Conservation (phyloP, 2,329 filamentous ascomycete genomes). For the Diaporthe batatas region DNA sequence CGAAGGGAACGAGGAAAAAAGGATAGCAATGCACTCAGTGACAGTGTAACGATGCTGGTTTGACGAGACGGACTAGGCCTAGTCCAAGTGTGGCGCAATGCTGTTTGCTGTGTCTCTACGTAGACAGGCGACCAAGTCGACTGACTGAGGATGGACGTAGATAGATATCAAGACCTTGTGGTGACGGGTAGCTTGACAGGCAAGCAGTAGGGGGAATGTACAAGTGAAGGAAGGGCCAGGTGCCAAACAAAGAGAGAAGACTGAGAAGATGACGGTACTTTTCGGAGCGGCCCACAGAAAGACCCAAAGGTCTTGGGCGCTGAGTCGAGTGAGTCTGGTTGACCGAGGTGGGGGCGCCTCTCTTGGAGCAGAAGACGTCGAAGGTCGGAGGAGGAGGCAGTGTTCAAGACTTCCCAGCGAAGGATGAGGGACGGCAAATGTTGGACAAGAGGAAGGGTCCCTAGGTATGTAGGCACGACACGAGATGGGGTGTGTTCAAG, state of each 20-base stretch:
- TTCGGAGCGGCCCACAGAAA: neutral
- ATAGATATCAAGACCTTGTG: neutral
- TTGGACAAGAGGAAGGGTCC: neutral
- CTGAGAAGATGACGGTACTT: neutral
- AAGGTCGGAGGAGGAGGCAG: neutral
- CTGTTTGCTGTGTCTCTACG: neutral
- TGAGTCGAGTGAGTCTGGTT: neutral
- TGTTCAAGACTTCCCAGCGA: neutral
- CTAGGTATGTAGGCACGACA: neutral
- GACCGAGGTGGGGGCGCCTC: neutral
- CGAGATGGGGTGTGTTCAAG: neutral
- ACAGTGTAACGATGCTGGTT: conserved; percentile 17
- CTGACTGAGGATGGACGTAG: neutral
- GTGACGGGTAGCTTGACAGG: neutral
- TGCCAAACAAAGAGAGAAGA: neutral
- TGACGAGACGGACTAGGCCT: conserved; percentile 13
- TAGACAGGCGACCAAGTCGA: neutral
- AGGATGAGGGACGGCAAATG: neutral
- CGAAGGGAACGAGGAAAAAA: neutral
- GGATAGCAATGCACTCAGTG: neutral
- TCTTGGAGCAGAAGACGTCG: neutral
- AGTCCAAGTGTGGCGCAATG: neutral
- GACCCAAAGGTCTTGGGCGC: neutral
- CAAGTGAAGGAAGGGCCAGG: neutral
- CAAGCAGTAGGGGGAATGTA: neutral